These are phyloP conservation scores for Darksidea phi DNA, from an alignment of 495 filamentous ascomycete species.

Conservation along the genomic window DNA sequence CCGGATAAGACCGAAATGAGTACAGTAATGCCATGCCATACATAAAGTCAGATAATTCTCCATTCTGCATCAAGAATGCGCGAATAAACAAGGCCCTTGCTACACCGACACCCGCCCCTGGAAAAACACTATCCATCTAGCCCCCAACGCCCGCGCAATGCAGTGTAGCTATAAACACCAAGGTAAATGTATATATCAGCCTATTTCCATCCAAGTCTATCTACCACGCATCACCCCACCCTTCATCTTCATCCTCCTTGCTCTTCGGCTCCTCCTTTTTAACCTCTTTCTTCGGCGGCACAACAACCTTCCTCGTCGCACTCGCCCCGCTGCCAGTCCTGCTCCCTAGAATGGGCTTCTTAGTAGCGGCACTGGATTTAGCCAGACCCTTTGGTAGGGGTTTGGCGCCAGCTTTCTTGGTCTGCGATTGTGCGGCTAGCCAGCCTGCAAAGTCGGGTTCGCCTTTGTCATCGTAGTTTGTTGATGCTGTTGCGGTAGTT, in stretches of 20 bases:
- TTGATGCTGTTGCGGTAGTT: conserved; percentile 34
- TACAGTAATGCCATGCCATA: no score
- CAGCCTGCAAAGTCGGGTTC: conserved; percentile 94
- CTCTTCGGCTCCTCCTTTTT: conserved; percentile 35
- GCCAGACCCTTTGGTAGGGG: conserved; percentile 73
- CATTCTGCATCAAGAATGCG: no score
- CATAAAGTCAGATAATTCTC: no score
- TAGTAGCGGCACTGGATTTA: conserved; percentile 49
- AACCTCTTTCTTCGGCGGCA: conserved; percentile 42
- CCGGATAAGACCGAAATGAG: no score
- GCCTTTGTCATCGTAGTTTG: conserved; percentile 69
- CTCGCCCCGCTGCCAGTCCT: conserved; percentile 42
- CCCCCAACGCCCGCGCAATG: conserved; percentile 4
- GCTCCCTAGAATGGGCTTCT: conserved; percentile 32
- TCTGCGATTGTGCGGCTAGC: conserved; percentile 76
- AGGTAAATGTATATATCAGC: no score
- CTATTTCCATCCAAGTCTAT: background rate
- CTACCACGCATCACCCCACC: conserved; percentile 69
- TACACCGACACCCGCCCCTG: background rate
- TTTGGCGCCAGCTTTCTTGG: conserved; percentile 60
- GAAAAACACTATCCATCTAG: background rate
- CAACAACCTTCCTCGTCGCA: conserved; percentile 47
- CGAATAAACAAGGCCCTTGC: no score
- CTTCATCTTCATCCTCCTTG: conserved; percentile 54
- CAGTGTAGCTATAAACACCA: background rate